A percentile compares a stretch with the other conserved stretches of the same genome.
Conservation (phyloP, 352 stramenopile genomes). For the Phytophthora cajani region DNA sequence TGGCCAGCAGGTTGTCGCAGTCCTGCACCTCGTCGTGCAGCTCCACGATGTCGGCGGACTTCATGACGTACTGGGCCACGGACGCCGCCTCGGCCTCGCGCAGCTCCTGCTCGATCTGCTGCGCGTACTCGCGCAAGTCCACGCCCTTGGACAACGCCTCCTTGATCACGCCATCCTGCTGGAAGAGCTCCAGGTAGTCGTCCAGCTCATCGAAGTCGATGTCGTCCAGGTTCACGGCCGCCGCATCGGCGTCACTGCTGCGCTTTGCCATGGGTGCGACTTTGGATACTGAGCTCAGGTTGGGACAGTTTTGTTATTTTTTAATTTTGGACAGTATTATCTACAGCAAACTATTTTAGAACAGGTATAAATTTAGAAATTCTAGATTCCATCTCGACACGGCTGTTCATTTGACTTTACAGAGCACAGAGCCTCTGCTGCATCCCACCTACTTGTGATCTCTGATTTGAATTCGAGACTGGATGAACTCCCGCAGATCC, state of each 20-base stretch:
- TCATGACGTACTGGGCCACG: slow-evolving; percentile 88
- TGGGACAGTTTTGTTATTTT: no score
- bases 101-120: slow-evolving; percentile 91
- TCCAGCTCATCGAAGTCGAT: slow-evolving; percentile 95
- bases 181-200: slow-evolving; percentile 95
- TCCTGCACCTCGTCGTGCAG: slow-evolving; percentile 95
- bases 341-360: not conserved
- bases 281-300: not conserved
- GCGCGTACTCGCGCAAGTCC: slow-evolving; percentile 90
- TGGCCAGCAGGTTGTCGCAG: slow-evolving; percentile 96
- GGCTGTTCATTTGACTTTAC: not conserved
- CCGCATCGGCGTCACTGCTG: slow-evolving; percentile 7
- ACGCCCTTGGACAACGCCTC: slow-evolving; percentile 91
- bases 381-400: not conserved
- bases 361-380: not conserved
- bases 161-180: slow-evolving; percentile 93
- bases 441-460: slow-evolving; percentile 34
- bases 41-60: slow-evolving; percentile 90
- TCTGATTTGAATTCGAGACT: slow-evolving; percentile 67
- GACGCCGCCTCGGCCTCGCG: slow-evolving; percentile 84
- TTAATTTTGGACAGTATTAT: not conserved
- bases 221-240: slow-evolving; percentile 75
- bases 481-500: slow-evolving; percentile 81
- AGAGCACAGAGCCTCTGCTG: not conserved
- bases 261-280: not conserved